Conservation (phyloP, 768 basidiomycete genomes). For the Ramaria sp. region DNA sequence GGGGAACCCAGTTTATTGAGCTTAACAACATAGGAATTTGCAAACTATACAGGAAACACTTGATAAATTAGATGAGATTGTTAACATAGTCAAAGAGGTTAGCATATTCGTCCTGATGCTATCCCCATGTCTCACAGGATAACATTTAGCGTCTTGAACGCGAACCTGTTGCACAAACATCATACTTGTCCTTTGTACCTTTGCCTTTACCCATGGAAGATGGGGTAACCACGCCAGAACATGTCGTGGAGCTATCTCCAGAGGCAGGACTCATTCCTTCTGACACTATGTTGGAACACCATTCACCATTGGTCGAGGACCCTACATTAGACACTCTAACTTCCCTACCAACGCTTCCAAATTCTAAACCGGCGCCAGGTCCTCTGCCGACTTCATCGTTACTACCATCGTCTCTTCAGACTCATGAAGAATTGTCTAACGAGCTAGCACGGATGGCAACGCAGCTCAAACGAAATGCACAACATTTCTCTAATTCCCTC, state of each 20-base stretch:
- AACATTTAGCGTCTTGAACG: constrained; percentile 31
- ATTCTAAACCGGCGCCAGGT: constrained; percentile 11
- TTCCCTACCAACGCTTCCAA: constrained; percentile 19
- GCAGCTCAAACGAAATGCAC: constrained; percentile 75
- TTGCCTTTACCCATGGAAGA: constrained; percentile 4
- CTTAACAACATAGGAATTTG: constrained; percentile 1
- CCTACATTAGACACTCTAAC: constrained; percentile 7
- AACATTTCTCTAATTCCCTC: constrained; percentile 64
- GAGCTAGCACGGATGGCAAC: constrained; percentile 80
- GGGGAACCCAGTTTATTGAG: too few relatives aligned
- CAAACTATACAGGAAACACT: constrained; percentile 38
- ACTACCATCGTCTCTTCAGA: constrained; percentile 15
- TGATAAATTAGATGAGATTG: constrained; percentile 41
- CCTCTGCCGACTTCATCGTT: constrained; percentile 13
- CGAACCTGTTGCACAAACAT: constrained; percentile 23
- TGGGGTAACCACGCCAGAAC: neutral
- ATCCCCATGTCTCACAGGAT: neutral
- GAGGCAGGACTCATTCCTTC: constrained; percentile 16
- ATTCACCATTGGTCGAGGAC: neutral
- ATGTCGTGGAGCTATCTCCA: constrained; percentile 14
- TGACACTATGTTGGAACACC: constrained; percentile 5
- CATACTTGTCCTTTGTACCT: constrained; percentile 5
- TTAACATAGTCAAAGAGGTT: constrained; percentile 46
- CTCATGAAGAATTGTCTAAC: constrained; percentile 60
- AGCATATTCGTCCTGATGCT: constrained; percentile 1